These are phyloP conservation scores for Penicillium expansum DNA, from an alignment of 2,329 filamentous ascomycete genomes.

Conservation along the genomic window DNA sequence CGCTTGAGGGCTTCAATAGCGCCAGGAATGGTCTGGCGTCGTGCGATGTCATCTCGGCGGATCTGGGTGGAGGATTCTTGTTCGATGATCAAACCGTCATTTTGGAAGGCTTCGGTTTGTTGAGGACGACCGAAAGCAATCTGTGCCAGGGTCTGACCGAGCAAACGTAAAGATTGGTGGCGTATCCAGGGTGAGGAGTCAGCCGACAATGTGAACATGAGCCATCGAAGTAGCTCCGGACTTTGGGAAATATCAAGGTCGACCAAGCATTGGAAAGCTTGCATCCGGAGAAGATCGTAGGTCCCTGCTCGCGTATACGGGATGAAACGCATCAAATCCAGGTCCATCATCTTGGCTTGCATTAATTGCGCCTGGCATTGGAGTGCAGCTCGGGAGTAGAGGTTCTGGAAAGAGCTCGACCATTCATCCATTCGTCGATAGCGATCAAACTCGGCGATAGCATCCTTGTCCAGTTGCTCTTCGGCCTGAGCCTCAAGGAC, in stretches of 20 bases:
- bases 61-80: conserved; percentile 52
- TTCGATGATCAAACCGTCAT: conserved; percentile 56
- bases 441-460: conserved; percentile 61
- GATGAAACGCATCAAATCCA: conserved; percentile 57
- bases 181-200: conserved; percentile 60
- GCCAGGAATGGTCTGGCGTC: conserved; percentile 57
- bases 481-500: conserved; percentile 51
- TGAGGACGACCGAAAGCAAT: conserved; percentile 57
- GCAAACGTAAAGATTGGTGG: conserved; percentile 50
- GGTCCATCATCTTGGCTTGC: conserved; percentile 51
- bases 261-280: conserved; percentile 58
- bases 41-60: conserved; percentile 54
- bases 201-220: conserved; percentile 55
- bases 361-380: conserved; percentile 58
- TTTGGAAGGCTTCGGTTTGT: conserved; percentile 31
- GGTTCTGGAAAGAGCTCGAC: conserved; percentile 64
- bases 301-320: conserved; percentile 61
- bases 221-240: conserved; percentile 53
- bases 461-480: conserved; percentile 56
- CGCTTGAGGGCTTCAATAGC: conserved; percentile 57
- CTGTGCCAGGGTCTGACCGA: conserved; percentile 56
- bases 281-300: conserved; percentile 58
- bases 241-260: conserved; percentile 54
- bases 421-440: conserved; percentile 65
- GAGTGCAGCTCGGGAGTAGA: conserved; percentile 61